phyloP scores from a whole-genome alignment of 1,284 basidiomycete genomes.

The Ustilago loliicola region DNA sequence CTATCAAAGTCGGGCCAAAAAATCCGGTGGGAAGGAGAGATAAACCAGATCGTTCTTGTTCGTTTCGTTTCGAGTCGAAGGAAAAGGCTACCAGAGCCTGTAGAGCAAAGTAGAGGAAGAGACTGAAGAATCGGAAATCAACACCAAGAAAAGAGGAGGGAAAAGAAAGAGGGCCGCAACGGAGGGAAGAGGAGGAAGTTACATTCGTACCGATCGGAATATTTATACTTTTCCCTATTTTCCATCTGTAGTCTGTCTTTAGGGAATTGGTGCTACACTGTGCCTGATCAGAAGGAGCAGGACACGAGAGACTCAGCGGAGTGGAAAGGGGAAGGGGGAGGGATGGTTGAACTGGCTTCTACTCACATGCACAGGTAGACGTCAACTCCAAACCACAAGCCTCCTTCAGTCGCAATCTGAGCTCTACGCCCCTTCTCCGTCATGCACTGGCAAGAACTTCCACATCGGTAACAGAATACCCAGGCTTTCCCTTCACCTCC shows the following conservation, averaged over 20 bases:
- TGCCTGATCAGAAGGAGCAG: background rate
- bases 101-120: conserved; percentile 8
- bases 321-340: conserved; percentile 1
- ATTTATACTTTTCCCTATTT: conserved; percentile 25
- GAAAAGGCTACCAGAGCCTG: conserved; percentile 46
- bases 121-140: conserved; percentile 24
- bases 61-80: background rate
- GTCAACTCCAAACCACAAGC: background rate
- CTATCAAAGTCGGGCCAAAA: conserved; percentile 38
- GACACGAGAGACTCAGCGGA: background rate
- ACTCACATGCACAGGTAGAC: conserved; percentile 12
- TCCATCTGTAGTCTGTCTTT: background rate
- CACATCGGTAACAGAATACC: background rate
- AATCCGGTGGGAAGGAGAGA: background rate
- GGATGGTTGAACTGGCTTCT: conserved; percentile 26
- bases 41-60: conserved; percentile 28
- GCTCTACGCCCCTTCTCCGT: background rate
- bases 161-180: conserved; percentile 22
- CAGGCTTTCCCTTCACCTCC: background rate
- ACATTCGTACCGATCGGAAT: background rate
- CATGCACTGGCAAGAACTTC: conserved; percentile 5
- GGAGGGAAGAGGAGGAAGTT: background rate
- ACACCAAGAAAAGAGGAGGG: conserved; percentile 16
- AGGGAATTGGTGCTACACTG: background rate
- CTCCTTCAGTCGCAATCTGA: background rate